These are phyloP conservation scores for Phytophthora constricta DNA, from an alignment of 352 stramenopile species.

Conservation along the genomic window DNA sequence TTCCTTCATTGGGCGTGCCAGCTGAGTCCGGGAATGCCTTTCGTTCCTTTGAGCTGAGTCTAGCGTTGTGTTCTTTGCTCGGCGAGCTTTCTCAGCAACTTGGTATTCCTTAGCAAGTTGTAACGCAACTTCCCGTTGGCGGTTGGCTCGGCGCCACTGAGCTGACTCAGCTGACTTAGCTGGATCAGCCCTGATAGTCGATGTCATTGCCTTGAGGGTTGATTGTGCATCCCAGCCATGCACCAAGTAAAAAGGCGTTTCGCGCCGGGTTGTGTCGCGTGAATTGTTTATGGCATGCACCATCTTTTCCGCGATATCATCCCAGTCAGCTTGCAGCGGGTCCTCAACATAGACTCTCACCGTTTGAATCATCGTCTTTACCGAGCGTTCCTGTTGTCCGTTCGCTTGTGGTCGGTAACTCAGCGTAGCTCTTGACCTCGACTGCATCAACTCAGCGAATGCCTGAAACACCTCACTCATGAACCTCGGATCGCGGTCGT, in stretches of 20 bases:
- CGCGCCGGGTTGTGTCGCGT: not conserved
- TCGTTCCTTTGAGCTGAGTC: too few species aligned
- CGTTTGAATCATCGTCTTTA: conserved; percentile 7
- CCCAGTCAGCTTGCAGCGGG: conserved; percentile 11
- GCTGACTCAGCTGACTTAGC: not conserved
- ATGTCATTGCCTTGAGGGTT: conserved; percentile 2
- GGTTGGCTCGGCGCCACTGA: not conserved
- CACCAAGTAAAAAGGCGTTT: conserved; percentile 1
- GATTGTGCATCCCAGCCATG: conserved; percentile 1
- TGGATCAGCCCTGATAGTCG: not conserved
- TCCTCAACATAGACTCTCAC: conserved; percentile 10
- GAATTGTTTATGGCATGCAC: conserved; percentile 3
- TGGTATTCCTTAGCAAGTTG: conserved; percentile 10
- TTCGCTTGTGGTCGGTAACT: conserved; percentile 23
- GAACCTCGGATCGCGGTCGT: conserved; percentile 20
- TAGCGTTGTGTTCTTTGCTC: too few species aligned
- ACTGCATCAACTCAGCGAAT: conserved; percentile 18
- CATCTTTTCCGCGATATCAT: conserved; percentile 9
- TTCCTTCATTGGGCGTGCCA: not conserved
- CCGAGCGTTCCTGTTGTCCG: conserved; percentile 15
- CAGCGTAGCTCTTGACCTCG: conserved; percentile 1
- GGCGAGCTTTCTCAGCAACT: too few species aligned
- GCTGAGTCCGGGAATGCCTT: not conserved
- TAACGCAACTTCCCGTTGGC: conserved; percentile 1
- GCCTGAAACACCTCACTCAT: conserved; percentile 18